These are phyloP conservation scores for Scorias spongiosa DNA, from an alignment of 2,329 filamentous ascomycete species.

Conservation along the genomic window DNA sequence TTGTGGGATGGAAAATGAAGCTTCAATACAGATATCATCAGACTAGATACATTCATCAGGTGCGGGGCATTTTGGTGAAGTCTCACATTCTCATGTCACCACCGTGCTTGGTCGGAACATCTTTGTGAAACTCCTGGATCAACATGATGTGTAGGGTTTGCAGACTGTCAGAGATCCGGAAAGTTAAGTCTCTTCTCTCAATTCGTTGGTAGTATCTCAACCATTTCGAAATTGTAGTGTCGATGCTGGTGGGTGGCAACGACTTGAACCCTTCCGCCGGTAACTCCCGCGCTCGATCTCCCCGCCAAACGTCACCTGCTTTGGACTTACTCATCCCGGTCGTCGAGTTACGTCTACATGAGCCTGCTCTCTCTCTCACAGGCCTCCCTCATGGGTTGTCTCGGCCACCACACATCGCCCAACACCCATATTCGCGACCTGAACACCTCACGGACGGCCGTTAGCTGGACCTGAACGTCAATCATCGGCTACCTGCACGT, in stretches of 20 bases:
- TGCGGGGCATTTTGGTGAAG: neutral
- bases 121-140: constrained; percentile 42
- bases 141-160: constrained; percentile 31
- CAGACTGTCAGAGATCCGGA: neutral
- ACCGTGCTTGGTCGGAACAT: constrained; percentile 44
- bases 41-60: constrained; percentile 6
- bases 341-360: neutral
- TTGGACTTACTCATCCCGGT: neutral
- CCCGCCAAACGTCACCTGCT: neutral
- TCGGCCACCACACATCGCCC: neutral
- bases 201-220: too few species aligned
- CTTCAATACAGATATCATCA: constrained; percentile 44
- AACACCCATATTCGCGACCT: too few species aligned
- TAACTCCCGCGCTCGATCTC: neutral
- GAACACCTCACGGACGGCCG: too few species aligned
- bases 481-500: neutral
- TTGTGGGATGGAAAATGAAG: constrained; percentile 73
- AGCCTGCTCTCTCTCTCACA: neutral
- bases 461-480: neutral
- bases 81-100: constrained; percentile 40
- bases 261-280: neutral
- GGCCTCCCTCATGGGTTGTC: neutral
- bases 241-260: neutral
- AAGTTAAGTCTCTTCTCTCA: neutral
- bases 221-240: too few species aligned